Conservation (phyloP, 768 basidiomycete species). For the Tulasnella sp. region DNA sequence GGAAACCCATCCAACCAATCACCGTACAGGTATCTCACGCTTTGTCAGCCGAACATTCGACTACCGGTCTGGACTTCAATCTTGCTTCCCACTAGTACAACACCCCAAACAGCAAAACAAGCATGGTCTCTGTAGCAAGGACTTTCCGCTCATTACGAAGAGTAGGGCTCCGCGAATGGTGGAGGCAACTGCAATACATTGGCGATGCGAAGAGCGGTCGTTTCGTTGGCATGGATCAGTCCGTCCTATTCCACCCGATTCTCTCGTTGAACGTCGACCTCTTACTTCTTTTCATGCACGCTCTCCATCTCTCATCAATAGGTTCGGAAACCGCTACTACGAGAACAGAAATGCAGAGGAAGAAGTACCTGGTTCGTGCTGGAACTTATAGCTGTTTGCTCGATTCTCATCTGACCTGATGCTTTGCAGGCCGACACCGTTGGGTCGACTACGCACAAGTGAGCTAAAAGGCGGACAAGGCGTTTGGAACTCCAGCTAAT, state of each 20-base stretch:
- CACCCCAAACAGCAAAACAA: slow-evolving; percentile 10
- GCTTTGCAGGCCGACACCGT: slow-evolving; percentile 71
- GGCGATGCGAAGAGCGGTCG: slow-evolving; percentile 86
- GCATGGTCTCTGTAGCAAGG: slow-evolving; percentile 65
- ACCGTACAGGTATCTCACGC: neutral
- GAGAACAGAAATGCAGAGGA: slow-evolving; percentile 84
- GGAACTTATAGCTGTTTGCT: neutral
- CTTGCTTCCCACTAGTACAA: neutral
- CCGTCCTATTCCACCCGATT: slow-evolving; percentile 32
- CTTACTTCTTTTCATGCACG: neutral
- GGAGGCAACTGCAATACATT: slow-evolving; percentile 86
- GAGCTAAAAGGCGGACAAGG: slow-evolving; percentile 22
- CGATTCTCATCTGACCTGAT: neutral
- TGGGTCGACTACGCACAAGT: slow-evolving; percentile 95
- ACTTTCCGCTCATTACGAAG: slow-evolving; percentile 69
- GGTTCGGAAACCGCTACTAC: slow-evolving; percentile 90
- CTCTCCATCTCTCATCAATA: slow-evolving; percentile 28
- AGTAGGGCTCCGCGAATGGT: slow-evolving; percentile 79
- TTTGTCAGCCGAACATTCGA: slow-evolving; percentile 4
- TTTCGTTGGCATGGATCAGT: slow-evolving; percentile 76
- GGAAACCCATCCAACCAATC: neutral
- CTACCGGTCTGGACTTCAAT: neutral
- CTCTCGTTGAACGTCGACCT: neutral
- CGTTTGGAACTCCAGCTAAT: neutral
- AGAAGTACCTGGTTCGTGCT: slow-evolving; percentile 70